Evolutionary conservation across 495 filamentous ascomycete species (phyloP).

Genomic region (Talaromyces borbonicus): DNA sequence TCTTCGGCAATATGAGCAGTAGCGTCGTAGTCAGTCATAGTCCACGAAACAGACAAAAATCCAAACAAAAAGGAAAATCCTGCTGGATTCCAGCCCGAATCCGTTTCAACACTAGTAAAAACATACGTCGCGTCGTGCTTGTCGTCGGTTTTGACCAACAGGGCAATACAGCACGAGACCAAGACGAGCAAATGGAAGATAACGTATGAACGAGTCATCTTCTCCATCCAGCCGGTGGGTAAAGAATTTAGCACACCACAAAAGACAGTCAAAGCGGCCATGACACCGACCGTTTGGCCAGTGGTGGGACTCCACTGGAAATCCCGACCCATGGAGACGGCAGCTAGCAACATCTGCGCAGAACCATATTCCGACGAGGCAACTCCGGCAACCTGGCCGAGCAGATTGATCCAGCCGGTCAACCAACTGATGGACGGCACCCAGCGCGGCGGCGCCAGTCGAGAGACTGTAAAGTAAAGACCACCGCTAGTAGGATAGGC

Average conservation of each 20-base stretch:
- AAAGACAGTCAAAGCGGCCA: slow-evolving; percentile 47
- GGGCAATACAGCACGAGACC: slow-evolving; percentile 46
- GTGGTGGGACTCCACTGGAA: slow-evolving; percentile 45
- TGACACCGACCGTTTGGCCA: slow-evolving; percentile 46
- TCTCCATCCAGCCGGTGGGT: slow-evolving; percentile 51
- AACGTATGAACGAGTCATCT: slow-evolving; percentile 54
- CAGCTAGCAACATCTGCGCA: slow-evolving; percentile 57
- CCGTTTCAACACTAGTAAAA: slow-evolving; percentile 50
- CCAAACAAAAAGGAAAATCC: slow-evolving; percentile 64
- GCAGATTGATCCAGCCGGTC: slow-evolving; percentile 58
- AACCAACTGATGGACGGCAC: slow-evolving; percentile 32
- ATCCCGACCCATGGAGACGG: slow-evolving; percentile 50
- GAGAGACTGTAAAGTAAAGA: slow-evolving; percentile 39
- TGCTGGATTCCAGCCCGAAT: slow-evolving; percentile 51
- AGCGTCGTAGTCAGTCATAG: slow-evolving; percentile 49
- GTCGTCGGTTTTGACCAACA: slow-evolving; percentile 48
- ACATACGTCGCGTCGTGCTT: slow-evolving; percentile 49
- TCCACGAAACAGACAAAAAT: slow-evolving; percentile 60
- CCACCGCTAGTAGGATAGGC: slow-evolving; percentile 44
- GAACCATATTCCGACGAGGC: slow-evolving; percentile 59
- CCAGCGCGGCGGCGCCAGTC: slow-evolving; percentile 28
- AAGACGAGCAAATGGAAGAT: slow-evolving; percentile 55
- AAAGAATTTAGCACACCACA: slow-evolving; percentile 50
- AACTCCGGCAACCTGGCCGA: slow-evolving; percentile 55
- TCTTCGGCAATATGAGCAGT: slow-evolving; percentile 56